Evolutionary conservation across 768 basidiomycete species (phyloP), one percentile per base, ranked within the genome.

Genomic region (Gymnopilus junonius): DNA sequence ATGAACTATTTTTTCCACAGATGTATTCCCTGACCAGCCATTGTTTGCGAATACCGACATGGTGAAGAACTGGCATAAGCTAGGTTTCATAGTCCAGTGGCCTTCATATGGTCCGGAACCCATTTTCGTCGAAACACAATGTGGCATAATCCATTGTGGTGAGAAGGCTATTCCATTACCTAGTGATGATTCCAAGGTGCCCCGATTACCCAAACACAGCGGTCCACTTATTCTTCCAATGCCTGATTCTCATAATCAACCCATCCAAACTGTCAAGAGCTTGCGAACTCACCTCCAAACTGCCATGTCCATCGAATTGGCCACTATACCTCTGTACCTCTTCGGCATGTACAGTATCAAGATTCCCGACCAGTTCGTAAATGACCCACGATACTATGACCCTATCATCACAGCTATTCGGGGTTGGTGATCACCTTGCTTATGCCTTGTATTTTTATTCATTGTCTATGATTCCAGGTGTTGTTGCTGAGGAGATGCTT

Each of bases 401-500:
- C 58, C 65, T 25, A 50, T 58, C 6, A 50, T 64, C 32, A 55
- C 39, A 25, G 40, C 64, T 31, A 51, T 68, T 61, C 65, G 58
- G 29, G 64, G 63, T 65, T 21, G 32, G 59, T 46, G 8, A 40
- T 37, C 45, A 2, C 20, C 23, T 14, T 59, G 11, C 8, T 1
- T 4, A 37, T 29, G 42, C 15, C 20, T 20, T 8, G 23, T 8
- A 48, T 10, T 32, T 40, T 40, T 53, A 15, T n/a, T 27, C 8
- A 23, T 57, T 31, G 15, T 55, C 53, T 15, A 42, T 29, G 14
- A 35, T 21, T 31, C 3, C 51, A 73, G 72, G 66, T 23, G 67
- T 73, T 27, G 68, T 71, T 45, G 61, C 65, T 7, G 65, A 73
- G 62, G 72, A 73, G 54, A 73, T 73, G 71, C 65, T 73, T 45